phyloP scores from a whole-genome alignment of 202 grass and related monocot species.

The Setaria italica region DNA sequence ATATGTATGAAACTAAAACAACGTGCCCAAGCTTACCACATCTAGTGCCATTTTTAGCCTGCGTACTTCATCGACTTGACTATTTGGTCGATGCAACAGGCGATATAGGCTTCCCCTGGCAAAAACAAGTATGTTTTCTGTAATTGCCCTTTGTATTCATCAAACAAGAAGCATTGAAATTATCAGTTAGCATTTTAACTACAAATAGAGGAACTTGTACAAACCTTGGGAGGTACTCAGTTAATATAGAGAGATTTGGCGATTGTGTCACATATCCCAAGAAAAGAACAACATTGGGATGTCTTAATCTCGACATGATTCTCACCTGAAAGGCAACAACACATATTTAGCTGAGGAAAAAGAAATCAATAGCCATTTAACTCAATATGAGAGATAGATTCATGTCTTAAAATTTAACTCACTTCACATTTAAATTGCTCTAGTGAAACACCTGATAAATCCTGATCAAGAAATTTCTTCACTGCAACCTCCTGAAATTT shows the following conservation, averaged over 20 bases:
- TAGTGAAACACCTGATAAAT: conserved; percentile 86
- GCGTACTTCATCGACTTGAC: conserved; percentile 76
- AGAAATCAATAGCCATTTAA: conserved; percentile 39
- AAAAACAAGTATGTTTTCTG: conserved; percentile 34
- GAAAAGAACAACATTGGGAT: conserved; percentile 98
- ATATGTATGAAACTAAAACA: conserved; percentile 34
- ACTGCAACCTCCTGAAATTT: conserved; percentile 93
- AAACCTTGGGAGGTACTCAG: conserved; percentile 95
- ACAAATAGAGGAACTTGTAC: conserved; percentile 36
- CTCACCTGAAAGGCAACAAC: conserved; percentile 69
- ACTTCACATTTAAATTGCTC: conserved; percentile 99
- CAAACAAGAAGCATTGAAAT: conserved; percentile 30
- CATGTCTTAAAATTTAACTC: conserved; percentile 51
- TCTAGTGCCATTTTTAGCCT: conserved; percentile 98
- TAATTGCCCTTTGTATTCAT: conserved; percentile 5
- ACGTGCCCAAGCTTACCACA: conserved; percentile 75
- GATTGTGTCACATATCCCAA: conserved; percentile 97
- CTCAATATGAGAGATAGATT: not conserved
- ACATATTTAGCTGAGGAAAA: conserved; percentile 43
- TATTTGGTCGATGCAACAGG: conserved; percentile 88
- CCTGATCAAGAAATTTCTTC: conserved; percentile 99
- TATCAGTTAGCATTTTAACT: conserved; percentile 15
- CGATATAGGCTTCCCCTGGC: conserved; percentile 91
- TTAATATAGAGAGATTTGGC: conserved; percentile 98
- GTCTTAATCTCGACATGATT: conserved; percentile 94